These are phyloP conservation scores for Rhodosporidiobolus odoratus DNA, from an alignment of 768 basidiomycete genomes.

Conservation along the genomic window DNA sequence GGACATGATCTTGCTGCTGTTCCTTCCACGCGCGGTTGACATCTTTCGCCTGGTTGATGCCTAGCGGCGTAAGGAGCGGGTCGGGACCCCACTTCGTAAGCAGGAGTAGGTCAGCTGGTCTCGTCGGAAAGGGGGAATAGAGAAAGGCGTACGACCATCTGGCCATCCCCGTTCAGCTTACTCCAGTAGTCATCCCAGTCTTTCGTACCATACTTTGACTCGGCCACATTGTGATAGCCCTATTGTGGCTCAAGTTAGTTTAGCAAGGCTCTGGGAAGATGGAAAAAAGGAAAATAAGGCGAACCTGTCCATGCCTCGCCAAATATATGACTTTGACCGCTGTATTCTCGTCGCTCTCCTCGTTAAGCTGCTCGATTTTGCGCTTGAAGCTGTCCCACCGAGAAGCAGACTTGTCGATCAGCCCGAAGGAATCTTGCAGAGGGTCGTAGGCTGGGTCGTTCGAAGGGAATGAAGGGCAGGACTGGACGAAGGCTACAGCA, in stretches of 20 bases:
- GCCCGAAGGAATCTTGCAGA: constrained; percentile 28
- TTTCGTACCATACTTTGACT: constrained; percentile 33
- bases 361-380: constrained; percentile 34
- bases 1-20: constrained; percentile 17
- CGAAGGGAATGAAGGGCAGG: not conserved
- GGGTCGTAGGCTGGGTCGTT: constrained; percentile 4
- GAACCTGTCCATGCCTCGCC: constrained; percentile 41
- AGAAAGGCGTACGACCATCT: constrained; percentile 34
- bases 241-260: not conserved
- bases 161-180: constrained; percentile 37
- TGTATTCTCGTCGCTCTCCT: constrained; percentile 33
- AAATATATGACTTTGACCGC: constrained; percentile 43
- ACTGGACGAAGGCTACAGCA: constrained; percentile 29
- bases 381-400: constrained; percentile 38
- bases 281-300: not conserved
- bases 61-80: constrained; percentile 38
- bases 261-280: not conserved
- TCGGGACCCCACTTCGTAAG: constrained; percentile 43
- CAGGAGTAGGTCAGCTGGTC: not conserved
- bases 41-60: constrained; percentile 35
- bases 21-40: constrained; percentile 38
- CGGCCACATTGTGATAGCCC: constrained; percentile 41
- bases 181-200: constrained; percentile 43
- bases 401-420: constrained; percentile 16
- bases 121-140: not conserved